Evolutionary conservation across 352 stramenopile species (phyloP).

Genomic region (Phytophthora idaei): DNA sequence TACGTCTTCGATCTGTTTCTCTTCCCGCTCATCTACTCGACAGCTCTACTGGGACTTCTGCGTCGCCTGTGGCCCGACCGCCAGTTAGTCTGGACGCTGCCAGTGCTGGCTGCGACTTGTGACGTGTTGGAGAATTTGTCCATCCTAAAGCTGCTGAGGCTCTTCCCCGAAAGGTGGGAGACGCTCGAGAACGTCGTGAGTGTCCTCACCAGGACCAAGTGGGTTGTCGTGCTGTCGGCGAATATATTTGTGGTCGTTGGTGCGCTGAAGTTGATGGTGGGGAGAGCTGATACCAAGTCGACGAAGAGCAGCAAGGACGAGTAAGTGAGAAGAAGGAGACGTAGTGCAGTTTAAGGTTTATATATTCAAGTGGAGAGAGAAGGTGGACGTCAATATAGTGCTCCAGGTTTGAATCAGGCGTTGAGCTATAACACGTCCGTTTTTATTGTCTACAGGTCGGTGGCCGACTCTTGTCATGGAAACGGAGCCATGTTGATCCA

Average conservation of each 20-base stretch:
- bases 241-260: constrained; percentile 31
- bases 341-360: neutral
- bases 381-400: too few species aligned
- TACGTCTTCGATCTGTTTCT: constrained; percentile 55
- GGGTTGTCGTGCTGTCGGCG: constrained; percentile 30
- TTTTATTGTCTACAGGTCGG: too few species aligned
- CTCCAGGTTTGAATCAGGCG: too few species aligned
- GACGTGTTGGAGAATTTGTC: constrained; percentile 56
- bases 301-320: constrained; percentile 16
- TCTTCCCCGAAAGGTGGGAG: constrained; percentile 39
- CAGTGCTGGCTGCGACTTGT: constrained; percentile 31
- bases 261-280: constrained; percentile 1
- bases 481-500: too few species aligned
- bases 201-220: constrained; percentile 45
- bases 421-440: too few species aligned
- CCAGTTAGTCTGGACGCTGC: constrained; percentile 27
- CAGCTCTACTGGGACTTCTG: constrained; percentile 34
- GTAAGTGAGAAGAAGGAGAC: constrained; percentile 9
- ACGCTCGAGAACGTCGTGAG: constrained; percentile 39
- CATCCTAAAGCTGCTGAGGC: constrained; percentile 44
- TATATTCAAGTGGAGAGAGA: too few species aligned
- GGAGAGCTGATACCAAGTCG: neutral
- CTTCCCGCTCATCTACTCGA: constrained; percentile 56
- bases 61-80: constrained; percentile 35
- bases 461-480: too few species aligned